Evolutionary conservation across 768 basidiomycete genomes (phyloP).

Genomic region (Trametes coccinea): DNA sequence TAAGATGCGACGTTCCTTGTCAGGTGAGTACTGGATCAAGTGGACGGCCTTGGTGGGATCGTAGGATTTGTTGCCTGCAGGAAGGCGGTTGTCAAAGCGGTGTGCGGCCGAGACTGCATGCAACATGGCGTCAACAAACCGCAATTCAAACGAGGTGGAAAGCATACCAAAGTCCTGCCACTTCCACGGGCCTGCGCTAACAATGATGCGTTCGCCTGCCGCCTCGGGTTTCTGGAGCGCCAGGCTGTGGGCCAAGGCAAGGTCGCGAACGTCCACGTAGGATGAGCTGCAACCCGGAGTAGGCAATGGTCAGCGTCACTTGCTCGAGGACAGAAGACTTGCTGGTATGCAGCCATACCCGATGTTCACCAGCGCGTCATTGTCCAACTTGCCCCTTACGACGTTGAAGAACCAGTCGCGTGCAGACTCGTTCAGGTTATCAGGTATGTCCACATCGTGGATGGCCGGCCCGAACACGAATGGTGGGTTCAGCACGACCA

Average conservation of each 20-base stretch:
- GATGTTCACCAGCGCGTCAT: conserved; percentile 14
- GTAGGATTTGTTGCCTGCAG: conserved; percentile 19
- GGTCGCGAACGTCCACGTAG: conserved; percentile 41
- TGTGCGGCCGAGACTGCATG: conserved; percentile 19
- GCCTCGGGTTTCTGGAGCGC: conserved; percentile 35
- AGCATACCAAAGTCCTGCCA: conserved; percentile 26
- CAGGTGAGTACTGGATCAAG: conserved; percentile 28
- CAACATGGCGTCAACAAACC: neutral
- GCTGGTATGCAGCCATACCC: conserved; percentile 3
- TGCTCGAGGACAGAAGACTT: too few species aligned
- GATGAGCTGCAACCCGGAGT: neutral
- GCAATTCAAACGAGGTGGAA: too few species aligned
- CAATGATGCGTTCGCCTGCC: conserved; percentile 42
- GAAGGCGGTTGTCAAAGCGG: conserved; percentile 12
- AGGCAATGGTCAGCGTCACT: neutral
- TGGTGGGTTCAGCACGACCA: conserved; percentile 56
- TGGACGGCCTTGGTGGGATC: conserved; percentile 31
- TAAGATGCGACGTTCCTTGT: conserved; percentile 33
- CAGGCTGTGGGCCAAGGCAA: conserved; percentile 34
- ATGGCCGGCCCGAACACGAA: conserved; percentile 32
- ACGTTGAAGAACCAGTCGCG: conserved; percentile 23
- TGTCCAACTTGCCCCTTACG: conserved; percentile 20
- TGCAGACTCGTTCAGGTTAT: conserved; percentile 39
- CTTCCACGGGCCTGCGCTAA: conserved; percentile 22
- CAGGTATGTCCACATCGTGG: conserved; percentile 36